A percentile compares a stretch with the other conserved stretches of the same genome.
These are phyloP conservation scores for Saprolegnia diclina DNA, from an alignment of 352 stramenopile genomes.

Conservation along the genomic window DNA sequence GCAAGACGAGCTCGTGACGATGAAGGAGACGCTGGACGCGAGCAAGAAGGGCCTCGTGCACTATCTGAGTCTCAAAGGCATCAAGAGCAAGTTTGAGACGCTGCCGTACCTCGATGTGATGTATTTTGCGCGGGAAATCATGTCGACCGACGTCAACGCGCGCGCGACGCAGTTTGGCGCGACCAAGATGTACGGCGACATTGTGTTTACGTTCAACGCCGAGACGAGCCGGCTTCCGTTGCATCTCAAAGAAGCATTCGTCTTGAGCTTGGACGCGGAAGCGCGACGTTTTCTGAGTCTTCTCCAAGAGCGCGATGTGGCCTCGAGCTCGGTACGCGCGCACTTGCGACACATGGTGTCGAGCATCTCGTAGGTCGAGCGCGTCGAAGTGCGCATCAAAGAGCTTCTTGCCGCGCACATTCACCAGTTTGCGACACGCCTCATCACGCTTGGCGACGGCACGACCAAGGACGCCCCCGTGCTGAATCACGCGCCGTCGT, in stretches of 20 bases:
- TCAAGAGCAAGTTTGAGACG: slow-evolving; percentile 27
- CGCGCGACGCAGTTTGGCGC: slow-evolving; percentile 24
- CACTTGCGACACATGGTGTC: slow-evolving; percentile 38
- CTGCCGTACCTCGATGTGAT: slow-evolving; percentile 24
- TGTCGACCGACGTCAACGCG: slow-evolving; percentile 27
- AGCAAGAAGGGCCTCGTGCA: slow-evolving; percentile 27
- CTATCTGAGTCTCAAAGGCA: slow-evolving; percentile 26
- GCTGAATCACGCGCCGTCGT: neutral
- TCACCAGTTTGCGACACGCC: slow-evolving; percentile 42
- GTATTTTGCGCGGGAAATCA: slow-evolving; percentile 22
- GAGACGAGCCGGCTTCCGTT: slow-evolving; percentile 44
- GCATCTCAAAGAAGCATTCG: slow-evolving; percentile 64
- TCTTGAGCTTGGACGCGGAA: slow-evolving; percentile 56
- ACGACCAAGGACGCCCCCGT: slow-evolving; percentile 30
- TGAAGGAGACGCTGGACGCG: slow-evolving; percentile 21
- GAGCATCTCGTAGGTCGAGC: slow-evolving; percentile 2
- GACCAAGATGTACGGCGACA: slow-evolving; percentile 37
- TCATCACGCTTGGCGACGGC: slow-evolving; percentile 61
- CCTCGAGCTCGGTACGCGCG: slow-evolving; percentile 13
- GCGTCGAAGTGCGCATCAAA: slow-evolving; percentile 35
- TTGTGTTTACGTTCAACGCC: slow-evolving; percentile 58
- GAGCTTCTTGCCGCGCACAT: slow-evolving; percentile 50
- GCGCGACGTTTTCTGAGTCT: slow-evolving; percentile 53
- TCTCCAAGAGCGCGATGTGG: slow-evolving; percentile 50
- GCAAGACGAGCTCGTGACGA: slow-evolving; percentile 13